These are phyloP conservation scores for Chrysanthemum lavandulifolium DNA, from an alignment of 129 eudicot species.

Conservation along the genomic window DNA sequence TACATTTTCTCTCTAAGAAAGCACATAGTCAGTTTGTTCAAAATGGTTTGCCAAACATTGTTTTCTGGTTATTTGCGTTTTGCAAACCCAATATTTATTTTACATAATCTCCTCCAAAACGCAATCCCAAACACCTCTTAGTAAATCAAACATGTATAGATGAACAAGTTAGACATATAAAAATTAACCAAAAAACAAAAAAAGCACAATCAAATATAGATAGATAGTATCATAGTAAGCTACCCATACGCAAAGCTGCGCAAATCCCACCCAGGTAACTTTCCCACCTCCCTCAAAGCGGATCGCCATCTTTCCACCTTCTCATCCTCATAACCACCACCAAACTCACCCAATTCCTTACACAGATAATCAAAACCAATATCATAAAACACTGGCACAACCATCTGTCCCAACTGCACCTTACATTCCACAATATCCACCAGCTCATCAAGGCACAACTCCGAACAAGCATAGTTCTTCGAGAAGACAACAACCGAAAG, in stretches of 20 bases:
- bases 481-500: constrained; percentile 16
- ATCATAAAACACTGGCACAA: constrained; percentile 13
- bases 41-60: too few species aligned
- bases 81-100: too few species aligned
- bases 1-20: too few species aligned
- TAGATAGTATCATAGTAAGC: not conserved
- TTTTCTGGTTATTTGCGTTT: too few species aligned
- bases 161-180: not conserved
- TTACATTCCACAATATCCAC: constrained; percentile 11
- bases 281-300: constrained; percentile 5
- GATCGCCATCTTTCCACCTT: constrained; percentile 23
- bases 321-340: constrained; percentile 11
- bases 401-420: constrained; percentile 5
- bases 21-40: too few species aligned
- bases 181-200: not conserved
- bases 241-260: constrained; percentile 15
- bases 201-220: not conserved
- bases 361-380: constrained; percentile 14
- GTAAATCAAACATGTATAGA: not conserved
- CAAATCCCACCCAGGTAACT: constrained; percentile 22
- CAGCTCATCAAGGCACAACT: constrained; percentile 25
- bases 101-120: too few species aligned
- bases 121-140: not conserved
- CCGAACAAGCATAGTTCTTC: constrained; percentile 8
- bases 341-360: constrained; percentile 9